These are phyloP conservation scores for Podila epicladia DNA, from an alignment of 192 early-diverging fungal genomes.

Conservation along the genomic window DNA sequence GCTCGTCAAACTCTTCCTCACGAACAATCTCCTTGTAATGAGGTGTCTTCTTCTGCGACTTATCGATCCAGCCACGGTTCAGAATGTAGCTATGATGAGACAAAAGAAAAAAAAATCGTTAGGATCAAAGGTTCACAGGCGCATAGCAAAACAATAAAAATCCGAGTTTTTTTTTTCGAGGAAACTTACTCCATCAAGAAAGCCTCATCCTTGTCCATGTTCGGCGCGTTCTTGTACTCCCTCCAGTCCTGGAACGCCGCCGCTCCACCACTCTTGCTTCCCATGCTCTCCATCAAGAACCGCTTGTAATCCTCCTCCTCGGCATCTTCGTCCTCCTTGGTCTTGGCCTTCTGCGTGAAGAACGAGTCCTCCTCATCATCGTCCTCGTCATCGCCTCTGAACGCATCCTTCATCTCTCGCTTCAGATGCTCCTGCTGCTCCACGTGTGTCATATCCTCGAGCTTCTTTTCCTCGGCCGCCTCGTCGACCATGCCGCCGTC, in stretches of 20 bases:
- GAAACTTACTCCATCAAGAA: slow-evolving; percentile 84
- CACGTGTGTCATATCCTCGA: slow-evolving; percentile 69
- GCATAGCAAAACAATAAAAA: neutral
- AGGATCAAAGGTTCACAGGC: neutral
- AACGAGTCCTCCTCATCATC: slow-evolving; percentile 77
- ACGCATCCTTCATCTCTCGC: slow-evolving; percentile 69
- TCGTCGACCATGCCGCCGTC: slow-evolving; percentile 62
- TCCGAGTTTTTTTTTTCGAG: no score
- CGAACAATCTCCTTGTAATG: slow-evolving; percentile 77
- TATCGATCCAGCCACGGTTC: slow-evolving; percentile 95
- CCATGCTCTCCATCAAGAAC: slow-evolving; percentile 88
- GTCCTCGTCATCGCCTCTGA: slow-evolving; percentile 50
- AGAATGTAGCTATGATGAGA: slow-evolving; percentile 73
- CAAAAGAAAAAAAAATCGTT: slow-evolving; percentile 11
- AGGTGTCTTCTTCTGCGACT: slow-evolving; percentile 66
- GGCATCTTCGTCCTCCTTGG: slow-evolving; percentile 75
- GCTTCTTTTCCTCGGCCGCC: slow-evolving; percentile 58
- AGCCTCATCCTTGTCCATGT: slow-evolving; percentile 60
- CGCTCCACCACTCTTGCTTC: slow-evolving; percentile 56
- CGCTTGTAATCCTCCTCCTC: slow-evolving; percentile 92
- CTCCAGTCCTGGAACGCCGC: slow-evolving; percentile 71
- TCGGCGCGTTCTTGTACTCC: slow-evolving; percentile 59
- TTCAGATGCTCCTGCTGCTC: slow-evolving; percentile 89
- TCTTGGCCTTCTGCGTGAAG: slow-evolving; percentile 77
- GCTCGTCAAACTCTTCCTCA: slow-evolving; percentile 67